Percentiles rank a stretch among this genome's conserved stretches.
phyloP scores from a whole-genome alignment of 106 monocot species.

The Acanthochlamys bracteata region DNA sequence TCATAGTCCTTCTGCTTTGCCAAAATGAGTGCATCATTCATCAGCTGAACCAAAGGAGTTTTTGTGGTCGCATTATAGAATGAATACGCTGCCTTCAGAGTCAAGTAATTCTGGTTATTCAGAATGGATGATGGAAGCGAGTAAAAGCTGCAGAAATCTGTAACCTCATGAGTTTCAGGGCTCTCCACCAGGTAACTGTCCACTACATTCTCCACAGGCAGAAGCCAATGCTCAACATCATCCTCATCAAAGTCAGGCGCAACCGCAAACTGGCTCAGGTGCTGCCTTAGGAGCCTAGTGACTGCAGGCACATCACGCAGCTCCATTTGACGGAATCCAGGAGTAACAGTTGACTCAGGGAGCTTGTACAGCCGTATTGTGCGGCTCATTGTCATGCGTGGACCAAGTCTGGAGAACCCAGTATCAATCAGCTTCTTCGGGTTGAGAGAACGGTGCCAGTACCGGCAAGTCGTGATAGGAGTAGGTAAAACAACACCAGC shows the following conservation, averaged over 20 bases:
- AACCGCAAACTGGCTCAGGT: slow-evolving; percentile 44
- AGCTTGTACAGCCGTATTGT: slow-evolving; percentile 63
- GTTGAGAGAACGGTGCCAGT: slow-evolving; percentile 75
- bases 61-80: slow-evolving; percentile 65
- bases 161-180: slow-evolving; percentile 57
- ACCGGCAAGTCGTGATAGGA: slow-evolving; percentile 57
- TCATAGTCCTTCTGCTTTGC: slow-evolving; percentile 74
- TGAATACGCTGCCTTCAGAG: slow-evolving; percentile 68
- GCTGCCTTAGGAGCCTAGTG: slow-evolving; percentile 51
- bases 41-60: slow-evolving; percentile 63
- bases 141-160: slow-evolving; percentile 86
- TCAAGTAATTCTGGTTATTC: slow-evolving; percentile 51
- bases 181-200: slow-evolving; percentile 72
- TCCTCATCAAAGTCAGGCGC: slow-evolving; percentile 61
- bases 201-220: slow-evolving; percentile 56
- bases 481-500: slow-evolving; percentile 72
- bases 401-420: slow-evolving; percentile 57
- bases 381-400: slow-evolving; percentile 79
- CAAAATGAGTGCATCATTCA: slow-evolving; percentile 70
- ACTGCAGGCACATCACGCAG: slow-evolving; percentile 62
- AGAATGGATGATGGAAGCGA: slow-evolving; percentile 57
- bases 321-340: slow-evolving; percentile 75
- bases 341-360: slow-evolving; percentile 36
- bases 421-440: slow-evolving; percentile 81
- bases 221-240: slow-evolving; percentile 80